phyloP scores from a whole-genome alignment of 495 filamentous ascomycete species.

The Aeminium ludgeri region DNA sequence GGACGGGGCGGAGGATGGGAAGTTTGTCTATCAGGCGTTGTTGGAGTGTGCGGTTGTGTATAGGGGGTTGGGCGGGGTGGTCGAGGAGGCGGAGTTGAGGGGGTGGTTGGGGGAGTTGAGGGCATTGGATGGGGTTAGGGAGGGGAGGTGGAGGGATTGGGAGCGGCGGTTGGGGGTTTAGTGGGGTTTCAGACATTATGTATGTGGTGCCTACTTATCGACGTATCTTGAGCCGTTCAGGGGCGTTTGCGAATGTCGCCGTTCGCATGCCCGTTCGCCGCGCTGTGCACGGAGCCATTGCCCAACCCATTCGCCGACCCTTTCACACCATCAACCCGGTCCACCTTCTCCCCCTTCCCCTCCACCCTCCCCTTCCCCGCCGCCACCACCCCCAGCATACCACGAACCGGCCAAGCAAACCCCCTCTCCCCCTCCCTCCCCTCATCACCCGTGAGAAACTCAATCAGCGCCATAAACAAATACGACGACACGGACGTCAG shows the following conservation, averaged over 20 bases:
- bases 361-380: no score
- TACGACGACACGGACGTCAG: conserved; percentile 35
- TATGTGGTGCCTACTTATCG: no score
- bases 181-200: no score
- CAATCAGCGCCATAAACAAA: conserved; percentile 19
- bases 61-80: conserved; percentile 14
- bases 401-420: conserved; percentile 8
- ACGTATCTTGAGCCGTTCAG: no score
- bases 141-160: conserved; percentile 25
- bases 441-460: conserved; percentile 13
- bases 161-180: conserved; percentile 15
- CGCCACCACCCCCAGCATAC: neutral
- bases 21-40: conserved; percentile 27
- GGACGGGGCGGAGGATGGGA: conserved; percentile 41
- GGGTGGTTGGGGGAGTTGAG: conserved; percentile 22
- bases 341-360: no score
- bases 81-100: conserved; percentile 21
- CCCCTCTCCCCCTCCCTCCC: neutral
- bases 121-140: conserved; percentile 25
- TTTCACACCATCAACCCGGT: no score
- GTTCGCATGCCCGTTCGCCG: no score
- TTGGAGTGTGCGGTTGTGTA: conserved; percentile 14
- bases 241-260: no score
- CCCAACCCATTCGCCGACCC: no score
- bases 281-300: no score